Base-by-base conservation (phyloP, 768 basidiomycete species). In the Tulasnella sp. region DNA sequence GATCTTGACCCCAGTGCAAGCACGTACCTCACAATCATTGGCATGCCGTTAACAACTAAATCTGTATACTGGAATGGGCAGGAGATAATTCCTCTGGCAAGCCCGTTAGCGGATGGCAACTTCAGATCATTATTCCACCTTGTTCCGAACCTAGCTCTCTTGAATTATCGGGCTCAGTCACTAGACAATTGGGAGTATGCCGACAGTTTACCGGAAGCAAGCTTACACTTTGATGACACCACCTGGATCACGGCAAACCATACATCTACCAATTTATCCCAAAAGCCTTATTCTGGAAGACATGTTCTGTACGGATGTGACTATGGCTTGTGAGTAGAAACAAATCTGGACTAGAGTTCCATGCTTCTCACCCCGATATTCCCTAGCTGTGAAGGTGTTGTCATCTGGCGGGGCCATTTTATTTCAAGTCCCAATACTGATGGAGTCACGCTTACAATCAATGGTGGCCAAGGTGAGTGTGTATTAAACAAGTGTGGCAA, bases 401-500 rank as follows among this genome's bases (percentile, higher is more conserved):
- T 94, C 40, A 85, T 95, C 18, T 95, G 92, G 92, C 87, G 92
- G 42, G 94, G 94, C 0, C 91, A 94, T 83, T 95, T 95, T 84
- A 86, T 83, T 18, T 88, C 88, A 0, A 90, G 88, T 0, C 89
- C 90, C 16, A 81, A 82, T 1, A 90, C 91, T 82, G 89, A 87
- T 81, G 90, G 87, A 13, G 78, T 91, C 37, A 92, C 92, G 79
- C 84, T 95, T 16, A 91, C 91, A 0, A 91, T 95, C 81, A 93
- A 94, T 80, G 94, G 93, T 10, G 92, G 93, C 15, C 87, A 89
- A 87, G 92, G 82, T 82, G 70, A 77, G 92, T 23, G 11, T 61
- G 57, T 18, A 23, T n/a, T 3, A 40, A 5, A 26, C 40, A 72
- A 48, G 39, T 32, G 29, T 20, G 29, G 32, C 44, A 32, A 78